A percentile compares a stretch with the other conserved stretches of the same genome.
Evolutionary conservation across 306 rosid genomes (phyloP).

Genomic region (Oemleria cerasiformis): DNA sequence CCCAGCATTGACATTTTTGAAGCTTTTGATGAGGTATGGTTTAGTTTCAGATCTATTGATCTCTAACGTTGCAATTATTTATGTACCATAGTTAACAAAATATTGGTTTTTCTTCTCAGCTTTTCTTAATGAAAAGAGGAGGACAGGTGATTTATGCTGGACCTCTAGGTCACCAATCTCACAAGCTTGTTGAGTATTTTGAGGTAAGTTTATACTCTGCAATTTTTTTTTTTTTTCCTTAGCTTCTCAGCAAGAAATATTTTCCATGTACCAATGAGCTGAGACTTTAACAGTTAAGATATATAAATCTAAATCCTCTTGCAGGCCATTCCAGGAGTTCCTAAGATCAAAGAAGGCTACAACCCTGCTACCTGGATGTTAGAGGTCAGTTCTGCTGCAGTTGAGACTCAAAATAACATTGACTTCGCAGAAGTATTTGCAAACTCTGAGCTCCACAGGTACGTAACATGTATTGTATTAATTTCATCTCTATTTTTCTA

Average conservation of each 20-base stretch:
- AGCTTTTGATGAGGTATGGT: constrained; percentile 75
- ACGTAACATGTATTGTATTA: constrained; percentile 3
- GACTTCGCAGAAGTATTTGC: constrained; percentile 66
- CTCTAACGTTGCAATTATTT: not conserved
- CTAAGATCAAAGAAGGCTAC: constrained; percentile 52
- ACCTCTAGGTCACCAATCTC: constrained; percentile 66
- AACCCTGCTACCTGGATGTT: constrained; percentile 91
- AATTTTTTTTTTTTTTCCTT: not conserved
- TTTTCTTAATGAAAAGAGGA: constrained; percentile 79
- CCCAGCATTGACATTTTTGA: constrained; percentile 92
- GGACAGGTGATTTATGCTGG: constrained; percentile 77
- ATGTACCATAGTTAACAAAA: not conserved
- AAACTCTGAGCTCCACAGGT: constrained; percentile 48
- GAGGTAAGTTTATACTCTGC: constrained; percentile 42
- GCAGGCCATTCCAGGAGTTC: constrained; percentile 58
- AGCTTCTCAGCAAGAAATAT: not conserved
- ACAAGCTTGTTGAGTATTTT: constrained; percentile 65
- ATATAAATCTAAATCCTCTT: not conserved
- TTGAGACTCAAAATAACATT: constrained; percentile 53
- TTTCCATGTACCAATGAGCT: not conserved
- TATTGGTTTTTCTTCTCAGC: constrained; percentile 21
- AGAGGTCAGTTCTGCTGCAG: constrained; percentile 60
- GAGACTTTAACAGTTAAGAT: not conserved
- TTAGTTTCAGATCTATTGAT: not conserved
- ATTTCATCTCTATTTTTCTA: not conserved